These are phyloP conservation scores for Talaromyces rugulosus DNA, from an alignment of 2,329 filamentous ascomycete species.

Conservation along the genomic window DNA sequence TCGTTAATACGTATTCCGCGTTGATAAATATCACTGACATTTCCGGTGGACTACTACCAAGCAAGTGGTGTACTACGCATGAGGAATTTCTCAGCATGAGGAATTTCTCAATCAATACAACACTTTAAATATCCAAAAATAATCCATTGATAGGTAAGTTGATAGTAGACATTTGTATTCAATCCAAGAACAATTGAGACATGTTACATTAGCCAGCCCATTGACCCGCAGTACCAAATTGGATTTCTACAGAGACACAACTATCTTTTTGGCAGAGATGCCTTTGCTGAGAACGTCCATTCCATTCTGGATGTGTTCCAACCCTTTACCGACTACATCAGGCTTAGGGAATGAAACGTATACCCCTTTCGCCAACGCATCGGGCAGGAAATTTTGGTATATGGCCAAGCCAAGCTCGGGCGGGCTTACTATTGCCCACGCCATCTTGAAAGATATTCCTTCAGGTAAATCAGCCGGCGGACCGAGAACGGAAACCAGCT, in stretches of 20 bases:
- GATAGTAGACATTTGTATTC: no score
- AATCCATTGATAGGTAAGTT: no score
- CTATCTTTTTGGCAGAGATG: conserved; percentile 43
- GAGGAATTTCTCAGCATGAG: no score
- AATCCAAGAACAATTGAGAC: no score
- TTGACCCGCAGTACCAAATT: not conserved
- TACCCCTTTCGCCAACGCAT: conserved; percentile 32
- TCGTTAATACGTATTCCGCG: no score
- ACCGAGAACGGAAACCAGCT: not conserved
- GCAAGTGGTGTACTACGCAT: no score
- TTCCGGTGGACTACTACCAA: no score
- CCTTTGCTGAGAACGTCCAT: conserved; percentile 36
- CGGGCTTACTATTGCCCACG: conserved; percentile 2
- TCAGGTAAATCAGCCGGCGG: not conserved
- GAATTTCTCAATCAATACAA: no score
- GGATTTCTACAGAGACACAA: conserved; percentile 21
- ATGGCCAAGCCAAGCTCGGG: not conserved
- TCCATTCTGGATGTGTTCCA: conserved; percentile 40
- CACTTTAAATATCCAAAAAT: no score
- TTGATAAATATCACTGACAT: no score
- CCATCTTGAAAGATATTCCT: conserved; percentile 4
- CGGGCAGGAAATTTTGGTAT: not conserved
- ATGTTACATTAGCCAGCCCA: no score
- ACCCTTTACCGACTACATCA: conserved; percentile 36
- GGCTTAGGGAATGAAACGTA: conserved; percentile 39